Evolutionary conservation across 805 yeast species (phyloP).

Genomic region (Yamadazyma akitaensis): DNA sequence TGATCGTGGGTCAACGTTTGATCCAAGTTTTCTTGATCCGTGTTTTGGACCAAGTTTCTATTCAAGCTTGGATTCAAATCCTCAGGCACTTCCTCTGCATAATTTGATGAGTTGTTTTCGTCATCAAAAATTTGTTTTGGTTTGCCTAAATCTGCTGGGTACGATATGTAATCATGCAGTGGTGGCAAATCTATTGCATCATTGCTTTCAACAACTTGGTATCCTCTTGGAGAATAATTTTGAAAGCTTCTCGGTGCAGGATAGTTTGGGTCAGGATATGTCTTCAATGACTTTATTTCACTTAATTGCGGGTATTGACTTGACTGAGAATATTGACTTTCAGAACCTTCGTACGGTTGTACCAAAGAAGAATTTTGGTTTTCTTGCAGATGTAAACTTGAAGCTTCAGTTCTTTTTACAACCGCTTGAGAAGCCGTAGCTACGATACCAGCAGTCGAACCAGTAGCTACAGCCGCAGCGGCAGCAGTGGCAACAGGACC

Average conservation of each 20-base stretch:
- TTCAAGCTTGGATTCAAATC: background rate
- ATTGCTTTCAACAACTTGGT: background rate
- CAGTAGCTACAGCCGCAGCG: background rate
- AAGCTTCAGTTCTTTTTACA: too few species aligned
- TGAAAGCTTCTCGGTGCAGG: background rate
- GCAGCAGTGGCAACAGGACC: background rate
- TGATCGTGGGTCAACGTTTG: background rate
- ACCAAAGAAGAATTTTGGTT: background rate
- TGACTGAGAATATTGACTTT: background rate
- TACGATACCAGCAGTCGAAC: background rate
- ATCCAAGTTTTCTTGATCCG: background rate
- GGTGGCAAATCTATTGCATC: background rate
- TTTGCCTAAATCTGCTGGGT: background rate
- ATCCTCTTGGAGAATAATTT: constrained; percentile 6
- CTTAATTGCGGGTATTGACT: background rate
- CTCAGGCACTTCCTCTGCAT: constrained; percentile 1
- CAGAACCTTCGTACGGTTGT: background rate
- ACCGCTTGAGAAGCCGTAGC: background rate
- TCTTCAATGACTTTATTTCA: background rate
- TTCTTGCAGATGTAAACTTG: background rate
- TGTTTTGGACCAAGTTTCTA: background rate
- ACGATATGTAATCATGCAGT: background rate
- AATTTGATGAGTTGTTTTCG: constrained; percentile 11
- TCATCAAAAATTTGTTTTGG: constrained; percentile 15
- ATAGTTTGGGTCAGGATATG: background rate